Base-by-base conservation (phyloP, 2,329 filamentous ascomycete genomes). In the Trichoderma gracile region DNA sequence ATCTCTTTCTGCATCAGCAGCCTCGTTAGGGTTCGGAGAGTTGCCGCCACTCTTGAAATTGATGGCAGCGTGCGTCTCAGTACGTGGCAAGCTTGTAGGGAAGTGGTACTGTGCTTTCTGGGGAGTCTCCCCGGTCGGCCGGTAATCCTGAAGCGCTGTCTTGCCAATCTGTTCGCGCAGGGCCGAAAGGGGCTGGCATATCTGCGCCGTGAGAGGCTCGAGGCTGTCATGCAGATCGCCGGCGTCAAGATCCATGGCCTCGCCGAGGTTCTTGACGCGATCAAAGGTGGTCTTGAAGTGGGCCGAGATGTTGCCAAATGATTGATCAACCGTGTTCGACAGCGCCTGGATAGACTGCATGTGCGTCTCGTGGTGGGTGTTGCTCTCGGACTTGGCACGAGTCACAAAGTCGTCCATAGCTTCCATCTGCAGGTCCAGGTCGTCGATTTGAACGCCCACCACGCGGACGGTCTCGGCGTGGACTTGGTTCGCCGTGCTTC, bases 391-490 rank as follows among this genome's bases (percentile, higher is more conserved):
- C 66, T 89, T 87, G 56, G 96, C 93, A 38, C 91, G 88, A 38
- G 89, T 84, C 45, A 98, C 92, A 71, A 97, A 97, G 69, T 94
- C 91, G 71, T 98, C 94, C 8, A 99, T 84, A 1, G 92, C 91
- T 64, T 88, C 86, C 85, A 99, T 93, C 76, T 98, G 92, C n/a
- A 83, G 84, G 66, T 91, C 89, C 73, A 99, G 89, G 69, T 96
- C 91, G 63, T 86, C 84, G 79, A 96, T 91, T 78, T 99, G 95
- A 64, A 90, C 89, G 72, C 94, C 91, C 14, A 98, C 93, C 65
- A 96, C 94, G 7, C 89, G 89, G 33, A 97, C 87, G 0, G 94
- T 97, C 77, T 96, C 91, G 40, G 90, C 89, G 69, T 99, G 93
- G 1, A 98, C 93, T 2, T 91, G 91, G 70, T 91, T 90, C 0